A percentile compares a stretch with the other conserved stretches of the same genome.
phyloP scores from a whole-genome alignment of 73 alveolate genomes.

The Paramecium tetraurelia region DNA sequence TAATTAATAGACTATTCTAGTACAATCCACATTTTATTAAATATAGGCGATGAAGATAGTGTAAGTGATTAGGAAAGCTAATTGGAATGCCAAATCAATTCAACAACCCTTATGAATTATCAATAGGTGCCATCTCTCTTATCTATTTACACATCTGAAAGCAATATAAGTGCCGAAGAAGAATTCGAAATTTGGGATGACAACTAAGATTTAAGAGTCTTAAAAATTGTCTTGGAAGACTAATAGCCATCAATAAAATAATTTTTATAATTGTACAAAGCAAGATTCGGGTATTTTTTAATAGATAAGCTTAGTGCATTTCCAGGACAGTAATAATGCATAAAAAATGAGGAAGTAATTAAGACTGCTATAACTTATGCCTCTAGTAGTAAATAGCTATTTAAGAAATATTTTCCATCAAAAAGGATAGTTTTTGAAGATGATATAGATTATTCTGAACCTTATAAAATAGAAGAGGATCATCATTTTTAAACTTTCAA shows the following conservation, averaged over 20 bases:
- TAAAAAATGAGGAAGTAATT: constrained; percentile 5
- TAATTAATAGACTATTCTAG: not conserved
- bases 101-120: not conserved
- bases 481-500: not conserved
- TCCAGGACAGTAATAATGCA: constrained; percentile 20
- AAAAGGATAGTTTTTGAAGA: constrained; percentile 32
- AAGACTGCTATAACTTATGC: not conserved
- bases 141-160: not conserved
- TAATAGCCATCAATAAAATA: not conserved
- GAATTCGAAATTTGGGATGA: constrained; percentile 34
- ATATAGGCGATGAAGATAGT: not conserved
- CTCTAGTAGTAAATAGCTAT: not conserved
- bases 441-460: constrained; percentile 14
- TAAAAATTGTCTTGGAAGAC: not conserved
- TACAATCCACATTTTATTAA: not conserved
- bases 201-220: not conserved
- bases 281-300: constrained; percentile 11
- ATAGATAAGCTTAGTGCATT: not conserved
- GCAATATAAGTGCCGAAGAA: not conserved
- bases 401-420: constrained; percentile 30
- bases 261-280: constrained; percentile 8
- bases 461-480: constrained; percentile 3
- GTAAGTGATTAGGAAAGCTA: not conserved
- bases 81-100: not conserved
- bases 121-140: not conserved